Evolutionary conservation across 2,329 filamentous ascomycete genomes (phyloP), one percentile per base, ranked within the genome.

Genomic region (Ophiostoma tasmaniense): DNA sequence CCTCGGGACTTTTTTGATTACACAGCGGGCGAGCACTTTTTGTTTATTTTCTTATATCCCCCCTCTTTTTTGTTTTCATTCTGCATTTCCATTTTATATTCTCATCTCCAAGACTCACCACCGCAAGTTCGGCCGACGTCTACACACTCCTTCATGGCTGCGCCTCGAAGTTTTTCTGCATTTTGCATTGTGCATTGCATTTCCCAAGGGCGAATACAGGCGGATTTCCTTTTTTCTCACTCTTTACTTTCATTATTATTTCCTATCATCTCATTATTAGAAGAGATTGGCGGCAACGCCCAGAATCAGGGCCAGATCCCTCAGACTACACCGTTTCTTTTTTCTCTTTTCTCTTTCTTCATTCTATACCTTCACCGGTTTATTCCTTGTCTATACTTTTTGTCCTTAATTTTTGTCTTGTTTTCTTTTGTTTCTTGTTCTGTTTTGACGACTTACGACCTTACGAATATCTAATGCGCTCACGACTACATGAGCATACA

Each of bases 131-230:
- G 81, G 81, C 81, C 77, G n/a, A n/a, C n/a, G 33, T 33, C 33
- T 33, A 33, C 33, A 33, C 33, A 33, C 76, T 75, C 76, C 83
- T 81, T 80, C 80, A 83, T 81, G 83, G 84, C 83, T 83, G 81
- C 83, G 79, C 79, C 79, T 75, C 80, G 79, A 79, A 80, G 33
- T 33, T 33, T 79, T 80, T 80, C 79, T 77, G 80, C 81, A 79
- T 80, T 80, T 79, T 82, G 82, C 83, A 83, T 85, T 83, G n/a
- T 33, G 33, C 33, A 33, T 79, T 82, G 82, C 83, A 83, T 85
- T 83, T 82, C 80, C 81, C 30, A 64, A 64, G 78, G 81, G 81
- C 80, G 81, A 80, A 81, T 80, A 81, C 78, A 79, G 78, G 80
- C 79, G 80, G 80, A 78, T 71, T 64, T 59, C 45, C n/a, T 20